A percentile compares a stretch with the other conserved stretches of the same genome.
phyloP scores from a whole-genome alignment of 2,329 filamentous ascomycete genomes.

The Onygena corvina region DNA sequence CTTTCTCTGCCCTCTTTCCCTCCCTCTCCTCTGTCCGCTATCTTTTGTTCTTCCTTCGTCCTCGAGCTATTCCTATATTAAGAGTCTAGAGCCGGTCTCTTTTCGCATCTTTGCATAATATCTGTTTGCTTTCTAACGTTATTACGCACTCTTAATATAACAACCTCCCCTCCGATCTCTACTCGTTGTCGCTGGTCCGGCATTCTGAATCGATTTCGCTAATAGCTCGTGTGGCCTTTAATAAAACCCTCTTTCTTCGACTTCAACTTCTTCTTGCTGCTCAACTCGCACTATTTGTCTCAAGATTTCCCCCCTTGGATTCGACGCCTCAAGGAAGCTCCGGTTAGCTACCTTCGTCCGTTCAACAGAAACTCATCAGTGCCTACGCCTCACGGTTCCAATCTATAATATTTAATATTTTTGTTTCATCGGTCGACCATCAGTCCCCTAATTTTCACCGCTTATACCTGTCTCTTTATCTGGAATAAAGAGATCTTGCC shows the following conservation, averaged over 20 bases:
- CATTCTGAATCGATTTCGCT: conserved; percentile 10
- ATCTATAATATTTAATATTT: conserved; percentile 7
- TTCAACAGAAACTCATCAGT: conserved; percentile 1
- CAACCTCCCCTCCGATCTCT: conserved; percentile 8
- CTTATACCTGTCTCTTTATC: neutral
- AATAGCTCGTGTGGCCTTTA: conserved; percentile 15
- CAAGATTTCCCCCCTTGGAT: neutral
- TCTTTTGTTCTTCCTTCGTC: conserved; percentile 17
- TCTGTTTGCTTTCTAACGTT: neutral
- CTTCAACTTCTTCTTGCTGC: neutral
- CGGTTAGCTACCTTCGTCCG: conserved; percentile 6
- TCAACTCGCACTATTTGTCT: neutral
- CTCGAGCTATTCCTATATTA: conserved; percentile 23
- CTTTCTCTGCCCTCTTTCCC: neutral
- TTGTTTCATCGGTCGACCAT: conserved; percentile 4
- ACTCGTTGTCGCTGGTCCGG: conserved; percentile 16
- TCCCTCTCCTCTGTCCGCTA: neutral
- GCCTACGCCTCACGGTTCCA: neutral
- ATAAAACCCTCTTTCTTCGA: conserved; percentile 1
- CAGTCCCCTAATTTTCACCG: neutral
- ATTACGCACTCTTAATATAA: conserved; percentile 13
- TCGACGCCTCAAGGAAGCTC: conserved; percentile 10
- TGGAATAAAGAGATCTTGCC: neutral
- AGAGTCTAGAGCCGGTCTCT: conserved; percentile 11
- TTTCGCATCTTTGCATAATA: conserved; percentile 8